A percentile compares a stretch with the other conserved stretches of the same genome.
phyloP scores from a whole-genome alignment of 345 rosid genomes.

The Eucalyptus regnans region DNA sequence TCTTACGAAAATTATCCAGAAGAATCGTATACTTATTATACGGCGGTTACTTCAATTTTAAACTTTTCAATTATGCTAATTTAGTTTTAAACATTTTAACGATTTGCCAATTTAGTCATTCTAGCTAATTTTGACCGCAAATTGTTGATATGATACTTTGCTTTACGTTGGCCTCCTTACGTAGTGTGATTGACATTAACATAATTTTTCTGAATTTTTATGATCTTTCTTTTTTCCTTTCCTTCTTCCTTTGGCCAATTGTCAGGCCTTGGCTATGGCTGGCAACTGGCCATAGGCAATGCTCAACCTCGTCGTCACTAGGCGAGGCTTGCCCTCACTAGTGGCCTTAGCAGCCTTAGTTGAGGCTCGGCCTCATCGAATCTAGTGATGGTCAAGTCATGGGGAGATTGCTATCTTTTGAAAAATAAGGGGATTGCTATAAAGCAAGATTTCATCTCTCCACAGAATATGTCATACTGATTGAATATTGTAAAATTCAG shows the following conservation, averaged over 20 bases:
- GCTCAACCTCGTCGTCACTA: accelerated
- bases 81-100: too few species aligned
- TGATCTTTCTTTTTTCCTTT: too few species aligned
- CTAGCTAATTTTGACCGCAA: accelerated
- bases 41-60: too few species aligned
- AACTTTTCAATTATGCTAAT: too few species aligned
- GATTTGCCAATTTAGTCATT: too few species aligned
- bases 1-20: too few species aligned
- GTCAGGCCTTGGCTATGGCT: too few species aligned
- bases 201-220: too few species aligned
- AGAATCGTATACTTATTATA: too few species aligned
- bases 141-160: too few species aligned
- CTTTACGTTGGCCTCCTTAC: accelerated
- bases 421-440: background rate
- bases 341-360: accelerated
- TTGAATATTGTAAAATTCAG: background rate
- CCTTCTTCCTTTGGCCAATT: too few species aligned
- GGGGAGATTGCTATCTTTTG: background rate
- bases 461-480: background rate
- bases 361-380: background rate
- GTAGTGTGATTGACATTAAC: accelerated
- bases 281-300: background rate
- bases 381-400: accelerated
- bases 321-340: background rate
- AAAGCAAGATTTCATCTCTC: background rate